Conservation (phyloP, 345 rosid genomes). For the Hevea brasiliensis region DNA sequence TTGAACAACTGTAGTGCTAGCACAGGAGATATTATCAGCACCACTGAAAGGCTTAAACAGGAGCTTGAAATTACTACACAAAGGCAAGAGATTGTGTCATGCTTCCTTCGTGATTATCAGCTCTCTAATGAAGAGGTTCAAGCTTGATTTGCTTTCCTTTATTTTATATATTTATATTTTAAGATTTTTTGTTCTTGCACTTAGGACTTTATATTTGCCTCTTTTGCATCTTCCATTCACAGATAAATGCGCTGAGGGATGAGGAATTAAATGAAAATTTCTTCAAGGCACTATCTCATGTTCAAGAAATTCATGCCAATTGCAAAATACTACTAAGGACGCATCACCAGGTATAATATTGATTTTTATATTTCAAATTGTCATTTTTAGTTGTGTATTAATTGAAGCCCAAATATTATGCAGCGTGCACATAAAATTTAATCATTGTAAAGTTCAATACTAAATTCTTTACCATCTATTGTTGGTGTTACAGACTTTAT, state of each 20-base stretch:
- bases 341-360: constrained; percentile 74
- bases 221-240: constrained; percentile 17
- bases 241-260: constrained; percentile 89
- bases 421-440: neutral
- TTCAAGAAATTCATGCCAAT: constrained; percentile 94
- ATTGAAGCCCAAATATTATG: neutral
- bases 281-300: constrained; percentile 91
- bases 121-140: constrained; percentile 84
- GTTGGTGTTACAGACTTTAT: neutral
- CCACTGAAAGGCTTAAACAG: constrained; percentile 92
- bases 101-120: constrained; percentile 96
- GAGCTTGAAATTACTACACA: constrained; percentile 87
- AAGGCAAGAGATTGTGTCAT: constrained; percentile 87
- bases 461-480: neutral
- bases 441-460: too few relatives aligned
- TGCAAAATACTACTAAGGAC: constrained; percentile 92
- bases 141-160: neutral
- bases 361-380: neutral
- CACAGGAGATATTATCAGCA: constrained; percentile 81
- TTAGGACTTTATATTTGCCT: neutral
- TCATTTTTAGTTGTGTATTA: neutral
- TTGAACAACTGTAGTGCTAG: constrained; percentile 77
- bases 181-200: neutral
- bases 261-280: constrained; percentile 79
- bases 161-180: neutral